Evolutionary conservation across 2,329 filamentous ascomycete species (phyloP).

Genomic region (Mariannaea sp.): DNA sequence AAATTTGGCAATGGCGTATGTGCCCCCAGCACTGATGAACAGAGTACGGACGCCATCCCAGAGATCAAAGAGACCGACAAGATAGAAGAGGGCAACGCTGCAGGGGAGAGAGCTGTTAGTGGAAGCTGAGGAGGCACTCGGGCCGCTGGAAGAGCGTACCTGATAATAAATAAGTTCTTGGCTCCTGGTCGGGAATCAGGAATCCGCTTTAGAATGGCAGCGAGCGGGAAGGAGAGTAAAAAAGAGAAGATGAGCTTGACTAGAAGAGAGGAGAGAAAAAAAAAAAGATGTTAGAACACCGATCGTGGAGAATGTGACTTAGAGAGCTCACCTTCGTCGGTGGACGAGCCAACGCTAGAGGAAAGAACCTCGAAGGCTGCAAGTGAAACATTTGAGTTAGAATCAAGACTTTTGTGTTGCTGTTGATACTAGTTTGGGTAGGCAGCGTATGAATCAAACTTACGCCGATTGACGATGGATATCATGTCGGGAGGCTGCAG

Average conservation of each 20-base stretch:
- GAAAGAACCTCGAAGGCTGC: constrained; percentile 45
- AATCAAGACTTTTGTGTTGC: neutral
- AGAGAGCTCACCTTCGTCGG: constrained; percentile 43
- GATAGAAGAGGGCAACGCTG: constrained; percentile 84
- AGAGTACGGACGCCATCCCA: constrained; percentile 85
- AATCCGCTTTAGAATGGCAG: constrained; percentile 84
- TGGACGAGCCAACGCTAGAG: constrained; percentile 40
- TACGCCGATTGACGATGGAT: constrained; percentile 31
- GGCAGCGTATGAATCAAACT: constrained; percentile 9
- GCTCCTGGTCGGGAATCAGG: constrained; percentile 81
- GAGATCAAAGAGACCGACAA: constrained; percentile 90
- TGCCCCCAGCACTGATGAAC: constrained; percentile 75
- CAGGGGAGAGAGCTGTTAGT: constrained; percentile 11
- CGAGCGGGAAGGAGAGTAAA: constrained; percentile 88
- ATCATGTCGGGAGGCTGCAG: constrained; percentile 22
- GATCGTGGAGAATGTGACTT: neutral
- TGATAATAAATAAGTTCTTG: constrained; percentile 88
- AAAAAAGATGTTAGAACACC: constrained; percentile 25
- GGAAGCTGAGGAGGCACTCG: neutral
- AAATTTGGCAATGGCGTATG: constrained; percentile 83
- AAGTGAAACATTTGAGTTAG: neutral
- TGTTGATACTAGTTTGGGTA: neutral
- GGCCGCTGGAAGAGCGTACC: constrained; percentile 51
- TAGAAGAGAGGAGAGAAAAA: no score
- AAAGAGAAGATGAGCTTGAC: constrained; percentile 94